Evolutionary conservation across 1,284 basidiomycete genomes (phyloP).

Genomic region (Pascua sp.): DNA sequence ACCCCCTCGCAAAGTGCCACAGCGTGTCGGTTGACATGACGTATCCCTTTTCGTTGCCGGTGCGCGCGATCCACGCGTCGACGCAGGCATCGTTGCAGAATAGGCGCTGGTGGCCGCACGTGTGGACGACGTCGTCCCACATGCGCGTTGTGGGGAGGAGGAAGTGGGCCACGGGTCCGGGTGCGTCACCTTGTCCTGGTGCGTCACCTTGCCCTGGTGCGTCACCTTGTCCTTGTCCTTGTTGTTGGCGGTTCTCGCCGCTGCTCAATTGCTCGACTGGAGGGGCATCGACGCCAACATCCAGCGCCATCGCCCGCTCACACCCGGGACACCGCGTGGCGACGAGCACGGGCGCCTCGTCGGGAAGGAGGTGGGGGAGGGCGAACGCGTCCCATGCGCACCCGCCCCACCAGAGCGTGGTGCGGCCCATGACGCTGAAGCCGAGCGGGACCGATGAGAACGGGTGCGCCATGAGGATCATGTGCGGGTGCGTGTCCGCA

Average conservation of each 20-base stretch:
- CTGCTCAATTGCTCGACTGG: too few relatives aligned
- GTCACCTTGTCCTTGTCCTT: neutral
- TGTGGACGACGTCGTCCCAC: constrained; percentile 13
- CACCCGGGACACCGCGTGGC: constrained; percentile 9
- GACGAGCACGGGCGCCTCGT: constrained; percentile 2
- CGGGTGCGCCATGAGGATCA: constrained; percentile 10
- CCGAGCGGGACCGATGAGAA: constrained; percentile 8
- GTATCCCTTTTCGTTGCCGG: neutral
- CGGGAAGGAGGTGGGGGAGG: neutral
- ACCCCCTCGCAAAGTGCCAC: constrained; percentile 6
- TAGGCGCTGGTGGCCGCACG: constrained; percentile 7
- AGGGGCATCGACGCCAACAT: neutral
- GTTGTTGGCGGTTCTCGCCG: neutral
- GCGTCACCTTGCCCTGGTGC: neutral
- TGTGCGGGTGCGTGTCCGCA: neutral
- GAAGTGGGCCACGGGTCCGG: constrained; percentile 12
- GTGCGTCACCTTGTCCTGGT: too few relatives aligned
- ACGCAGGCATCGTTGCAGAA: constrained; percentile 5
- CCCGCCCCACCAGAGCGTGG: constrained; percentile 3
- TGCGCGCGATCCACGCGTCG: neutral
- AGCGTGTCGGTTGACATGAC: constrained; percentile 9
- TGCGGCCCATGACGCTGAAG: constrained; percentile 9
- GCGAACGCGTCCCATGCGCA: constrained; percentile 11
- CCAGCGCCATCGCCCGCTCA: neutral
- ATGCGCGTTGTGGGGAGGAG: constrained; percentile 2